These are phyloP conservation scores for Alternaria consortialis DNA, from an alignment of 2,329 filamentous ascomycete species.

Conservation along the genomic window DNA sequence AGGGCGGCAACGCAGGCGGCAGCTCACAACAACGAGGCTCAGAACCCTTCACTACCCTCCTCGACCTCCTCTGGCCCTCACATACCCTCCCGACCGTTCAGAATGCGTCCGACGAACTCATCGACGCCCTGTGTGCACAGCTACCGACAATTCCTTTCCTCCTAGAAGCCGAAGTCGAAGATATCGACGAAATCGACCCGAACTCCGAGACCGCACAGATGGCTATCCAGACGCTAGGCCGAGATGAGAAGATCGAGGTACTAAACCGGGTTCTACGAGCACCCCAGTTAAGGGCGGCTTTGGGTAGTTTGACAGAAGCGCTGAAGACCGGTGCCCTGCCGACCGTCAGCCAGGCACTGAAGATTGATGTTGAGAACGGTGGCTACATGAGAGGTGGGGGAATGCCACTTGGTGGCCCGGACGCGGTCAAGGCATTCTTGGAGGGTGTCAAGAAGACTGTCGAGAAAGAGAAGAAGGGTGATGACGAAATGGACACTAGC, in stretches of 20 bases:
- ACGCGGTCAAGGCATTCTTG: conserved; percentile 90
- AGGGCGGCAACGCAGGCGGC: conserved; percentile 59
- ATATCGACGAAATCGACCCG: conserved; percentile 71
- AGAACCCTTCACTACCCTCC: conserved; percentile 81
- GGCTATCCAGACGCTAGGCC: conserved; percentile 75
- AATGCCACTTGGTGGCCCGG: conserved; percentile 85
- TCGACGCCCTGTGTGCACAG: conserved; percentile 79
- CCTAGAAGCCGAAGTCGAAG: conserved; percentile 73
- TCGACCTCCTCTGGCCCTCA: conserved; percentile 81
- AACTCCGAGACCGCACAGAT: conserved; percentile 73
- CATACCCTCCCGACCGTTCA: conserved; percentile 82
- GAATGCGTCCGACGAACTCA: conserved; percentile 67
- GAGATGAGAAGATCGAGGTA: conserved; percentile 80
- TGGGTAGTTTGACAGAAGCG: conserved; percentile 85
- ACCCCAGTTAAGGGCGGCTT: conserved; percentile 88
- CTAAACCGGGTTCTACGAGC: conserved; percentile 84
- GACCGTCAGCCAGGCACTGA: conserved; percentile 85
- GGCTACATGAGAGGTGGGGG: conserved; percentile 80
- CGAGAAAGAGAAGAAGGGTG: conserved; percentile 56
- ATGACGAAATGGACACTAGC: conserved; percentile 47
- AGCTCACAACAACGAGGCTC: conserved; percentile 52
- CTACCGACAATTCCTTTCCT: conserved; percentile 82
- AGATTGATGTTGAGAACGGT: conserved; percentile 82
- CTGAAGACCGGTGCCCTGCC: conserved; percentile 90
- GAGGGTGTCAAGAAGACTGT: conserved; percentile 85